Evolutionary conservation across 1,139 yeast genomes (phyloP).

Genomic region (Yamadazyma buinensis): DNA sequence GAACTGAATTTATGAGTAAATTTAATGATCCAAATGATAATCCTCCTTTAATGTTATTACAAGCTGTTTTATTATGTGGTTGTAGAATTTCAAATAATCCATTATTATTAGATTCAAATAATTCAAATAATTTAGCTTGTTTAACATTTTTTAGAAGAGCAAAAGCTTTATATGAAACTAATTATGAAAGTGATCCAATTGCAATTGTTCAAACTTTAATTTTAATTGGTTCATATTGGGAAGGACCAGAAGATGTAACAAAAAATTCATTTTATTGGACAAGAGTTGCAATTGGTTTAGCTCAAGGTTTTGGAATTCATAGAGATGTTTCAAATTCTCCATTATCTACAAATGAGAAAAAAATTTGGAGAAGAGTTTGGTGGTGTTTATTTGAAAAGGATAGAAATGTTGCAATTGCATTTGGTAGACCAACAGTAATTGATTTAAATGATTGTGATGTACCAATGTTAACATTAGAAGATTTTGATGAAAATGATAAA

Average conservation of each 20-base stretch:
- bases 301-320: conserved; percentile 80
- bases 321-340: conserved; percentile 43
- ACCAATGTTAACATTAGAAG: conserved; percentile 64
- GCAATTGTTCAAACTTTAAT: conserved; percentile 62
- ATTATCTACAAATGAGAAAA: conserved; percentile 40
- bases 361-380: conserved; percentile 70
- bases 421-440: conserved; percentile 70
- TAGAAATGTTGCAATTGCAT: conserved; percentile 67
- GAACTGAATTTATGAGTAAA: conserved; percentile 56
- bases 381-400: conserved; percentile 79
- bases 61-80: conserved; percentile 69
- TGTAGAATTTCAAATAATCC: conserved; percentile 60
- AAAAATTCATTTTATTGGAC: conserved; percentile 79
- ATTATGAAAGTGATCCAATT: conserved; percentile 69
- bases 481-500: conserved; percentile 58
- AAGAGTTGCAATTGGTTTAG: conserved; percentile 65
- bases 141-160: conserved; percentile 73
- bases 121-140: conserved; percentile 56
- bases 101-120: conserved; percentile 51
- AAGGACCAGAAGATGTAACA: conserved; percentile 74
- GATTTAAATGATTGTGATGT: conserved; percentile 77
- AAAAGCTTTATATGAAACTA: conserved; percentile 70
- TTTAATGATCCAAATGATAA: conserved; percentile 57
- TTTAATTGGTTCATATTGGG: conserved; percentile 70
- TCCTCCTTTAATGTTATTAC: conserved; percentile 66